Base-by-base conservation (phyloP, 2,329 filamentous ascomycete genomes). In the Alternaria sp. region DNA sequence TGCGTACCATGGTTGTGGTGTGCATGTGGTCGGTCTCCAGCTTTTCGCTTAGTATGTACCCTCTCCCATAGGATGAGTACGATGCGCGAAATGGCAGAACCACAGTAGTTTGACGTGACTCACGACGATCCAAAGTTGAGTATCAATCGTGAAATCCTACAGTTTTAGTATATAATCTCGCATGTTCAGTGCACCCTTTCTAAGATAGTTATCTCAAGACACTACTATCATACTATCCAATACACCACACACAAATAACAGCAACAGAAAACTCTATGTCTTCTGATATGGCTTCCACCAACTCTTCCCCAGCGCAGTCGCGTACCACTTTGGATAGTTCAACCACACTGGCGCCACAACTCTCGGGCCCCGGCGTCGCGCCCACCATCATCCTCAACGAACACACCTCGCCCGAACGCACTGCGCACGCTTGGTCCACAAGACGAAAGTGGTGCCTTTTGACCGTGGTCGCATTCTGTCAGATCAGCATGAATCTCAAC, bases 371-470 rank as follows among this genome's bases (percentile, higher is more conserved):
- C 13, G 7, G 17, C 44, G 2, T 23, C 12, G 19, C 21, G 23
- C 17, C 21, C 50, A 32, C n/a, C 21, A 23, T 21, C 7, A 36
- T 56, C 23, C 51, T 59, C 13, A 25, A 32, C 7, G 30, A 50
- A 51, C 23, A 55, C 11, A 55, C 9, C 2, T 49, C 45, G n/a
- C 51, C 21, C 45, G n/a, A 26, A 5, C 13, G n/a, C 19, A 81
- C 85, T 3, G 85, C 81, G 8, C 83, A 81, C 69, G 70, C 71
- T 17, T 87, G 81, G 71, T 74, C 84, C 1, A 69, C 69, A 1
- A 85, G 67, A 75, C 84, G 83, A 74, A 87, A 87, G 69, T 87
- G 85, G 85, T 77, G 70, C 57, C 82, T 86, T 52, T 78, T 88
- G 28, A 80, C 77, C 9, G 79, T 86, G 71, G 84, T 87, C 65